phyloP scores from a whole-genome alignment of 306 rosid genomes.

The Citrullus amarus region DNA sequence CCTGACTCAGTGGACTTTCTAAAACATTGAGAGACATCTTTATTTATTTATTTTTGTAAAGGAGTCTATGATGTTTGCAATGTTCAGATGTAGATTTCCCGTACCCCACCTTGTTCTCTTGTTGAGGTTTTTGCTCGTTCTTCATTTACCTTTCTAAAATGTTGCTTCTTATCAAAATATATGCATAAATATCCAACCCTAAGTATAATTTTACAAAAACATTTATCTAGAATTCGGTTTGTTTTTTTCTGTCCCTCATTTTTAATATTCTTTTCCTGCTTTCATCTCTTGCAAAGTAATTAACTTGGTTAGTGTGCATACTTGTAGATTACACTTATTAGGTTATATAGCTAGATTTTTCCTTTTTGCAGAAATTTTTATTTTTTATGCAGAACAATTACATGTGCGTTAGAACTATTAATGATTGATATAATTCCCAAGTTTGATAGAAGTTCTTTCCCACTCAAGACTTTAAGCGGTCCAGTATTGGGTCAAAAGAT shows the following conservation, averaged over 20 bases:
- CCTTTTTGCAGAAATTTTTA: not conserved
- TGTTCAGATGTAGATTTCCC: not conserved
- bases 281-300: not conserved
- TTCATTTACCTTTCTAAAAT: not conserved
- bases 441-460: not conserved
- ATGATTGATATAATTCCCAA: not conserved
- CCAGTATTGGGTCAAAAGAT: not conserved
- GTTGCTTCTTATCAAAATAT: not conserved
- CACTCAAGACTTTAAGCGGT: not conserved
- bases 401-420: not conserved
- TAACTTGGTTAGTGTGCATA: not conserved
- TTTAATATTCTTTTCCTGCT: not conserved
- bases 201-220: not conserved
- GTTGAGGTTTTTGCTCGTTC: not conserved
- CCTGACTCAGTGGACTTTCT: too few relatives aligned
- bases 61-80: not conserved
- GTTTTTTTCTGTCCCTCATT: not conserved
- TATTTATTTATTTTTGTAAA: not conserved
- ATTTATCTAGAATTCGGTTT: not conserved
- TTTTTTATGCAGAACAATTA: not conserved
- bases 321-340: not conserved
- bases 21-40: not conserved
- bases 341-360: not conserved
- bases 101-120: not conserved
- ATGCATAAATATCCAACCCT: not conserved